Evolutionary conservation across 2,329 filamentous ascomycete genomes (phyloP), one percentile per base, ranked within the genome.

Genomic region (Ilyonectria sp.): DNA sequence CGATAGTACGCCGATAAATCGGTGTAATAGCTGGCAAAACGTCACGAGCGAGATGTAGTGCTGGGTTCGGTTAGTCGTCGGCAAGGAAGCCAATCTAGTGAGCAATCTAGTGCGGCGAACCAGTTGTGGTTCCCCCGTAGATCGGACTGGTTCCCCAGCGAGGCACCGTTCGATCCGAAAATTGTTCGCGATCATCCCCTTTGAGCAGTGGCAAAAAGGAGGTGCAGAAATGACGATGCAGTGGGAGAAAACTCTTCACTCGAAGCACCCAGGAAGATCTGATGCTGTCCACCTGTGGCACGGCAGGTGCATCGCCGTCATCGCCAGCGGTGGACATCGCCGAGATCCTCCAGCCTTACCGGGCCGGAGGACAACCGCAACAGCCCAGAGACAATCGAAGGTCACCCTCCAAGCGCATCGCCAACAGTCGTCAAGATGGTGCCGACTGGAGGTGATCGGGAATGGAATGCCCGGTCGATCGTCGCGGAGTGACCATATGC

Each of bases 1-100:
- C 85, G 84, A 86, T 86, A 82, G 76, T 76, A 78, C 78, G 72
- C 67, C 69, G 75, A 74, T 69, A 70, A 70, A 71, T 70, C 77
- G 77, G 76, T 69, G 74, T 70, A 75, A 64, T 69, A 77, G 73
- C 80, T 82, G 79, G 81, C 80, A 82, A 77, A 72, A 66, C 7
- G 43, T 68, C 59, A 57, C 55, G 33, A 47, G 40, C 55, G 21
- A 44, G 15, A 43, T 55, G 50, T 37, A 65, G 37, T 35, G n/a
- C 59, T 31, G 19, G 47, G 15, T 29, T 60, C 29, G n/a, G 47
- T 74, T 65, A 70, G 65, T 54, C 52, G 31, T 21, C 23, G n/a
- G 31, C 21, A 23, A 35, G 44, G 50, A 17, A n/a, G 26, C 26
- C 26, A 26, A 26, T 26, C 26, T 26, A 26, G 26, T 26, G 26